Evolutionary conservation across 1,284 basidiomycete genomes (phyloP).

Genomic region (Hemileia vastatrix): DNA sequence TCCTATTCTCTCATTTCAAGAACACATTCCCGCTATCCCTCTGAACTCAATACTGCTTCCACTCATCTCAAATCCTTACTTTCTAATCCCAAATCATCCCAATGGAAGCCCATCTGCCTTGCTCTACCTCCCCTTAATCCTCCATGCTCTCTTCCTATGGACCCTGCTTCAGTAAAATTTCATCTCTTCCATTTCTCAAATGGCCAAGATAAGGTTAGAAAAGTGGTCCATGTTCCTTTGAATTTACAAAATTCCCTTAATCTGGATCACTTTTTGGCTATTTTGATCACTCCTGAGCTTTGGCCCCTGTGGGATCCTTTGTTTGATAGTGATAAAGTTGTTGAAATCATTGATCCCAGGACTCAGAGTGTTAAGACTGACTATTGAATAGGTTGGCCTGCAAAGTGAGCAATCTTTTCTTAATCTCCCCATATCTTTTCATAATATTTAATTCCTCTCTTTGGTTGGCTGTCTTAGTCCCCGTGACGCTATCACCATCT

Average conservation of each 20-base stretch:
- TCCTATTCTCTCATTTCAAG: constrained; percentile 17
- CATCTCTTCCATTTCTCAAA: too few species aligned
- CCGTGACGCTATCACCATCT: constrained; percentile 83
- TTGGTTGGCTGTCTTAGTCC: constrained; percentile 53
- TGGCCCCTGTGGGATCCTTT: constrained; percentile 19
- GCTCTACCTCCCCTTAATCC: constrained; percentile 31
- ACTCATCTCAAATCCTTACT: constrained; percentile 34
- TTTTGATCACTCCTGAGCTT: constrained; percentile 13
- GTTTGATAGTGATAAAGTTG: constrained; percentile 9
- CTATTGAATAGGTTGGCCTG: constrained; percentile 23
- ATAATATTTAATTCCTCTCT: constrained; percentile 34
- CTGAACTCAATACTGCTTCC: constrained; percentile 22
- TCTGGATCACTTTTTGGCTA: constrained; percentile 14
- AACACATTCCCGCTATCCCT: constrained; percentile 25
- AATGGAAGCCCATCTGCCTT: constrained; percentile 46
- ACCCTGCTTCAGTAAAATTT: too few species aligned
- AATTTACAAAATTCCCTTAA: too few species aligned
- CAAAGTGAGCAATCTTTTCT: constrained; percentile 27
- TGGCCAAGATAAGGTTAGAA: too few species aligned
- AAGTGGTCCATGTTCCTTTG: too few species aligned
- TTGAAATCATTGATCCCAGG: constrained; percentile 13
- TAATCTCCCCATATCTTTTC: constrained; percentile 33
- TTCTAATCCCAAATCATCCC: constrained; percentile 39
- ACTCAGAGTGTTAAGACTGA: constrained; percentile 20
- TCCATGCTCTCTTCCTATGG: too few species aligned